Base-by-base conservation (phyloP, 75 land plant species). In the Isoetes taiwanensis region DNA sequence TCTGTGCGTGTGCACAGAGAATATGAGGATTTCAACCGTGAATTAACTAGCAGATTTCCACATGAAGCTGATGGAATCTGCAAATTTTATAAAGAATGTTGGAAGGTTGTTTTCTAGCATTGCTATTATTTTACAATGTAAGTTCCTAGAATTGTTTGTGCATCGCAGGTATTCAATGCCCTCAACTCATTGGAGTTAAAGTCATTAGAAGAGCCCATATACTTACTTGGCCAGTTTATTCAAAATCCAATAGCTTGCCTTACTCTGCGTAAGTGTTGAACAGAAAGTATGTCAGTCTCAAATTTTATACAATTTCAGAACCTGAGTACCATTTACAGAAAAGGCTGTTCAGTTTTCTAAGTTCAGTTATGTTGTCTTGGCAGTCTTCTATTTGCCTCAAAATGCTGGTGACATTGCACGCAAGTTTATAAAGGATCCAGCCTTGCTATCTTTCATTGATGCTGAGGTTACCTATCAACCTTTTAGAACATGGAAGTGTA, bases 381-480 rank as follows among this genome's bases (percentile, higher is more conserved):
- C 83, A 90, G 98, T 95, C 14, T 93, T 75, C 70, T 93, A 84
- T 74, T 43, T 93, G 58, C 95, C 98, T 5, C 98, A 93, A 39
- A 93, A 93, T 81, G 98, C 96, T 46, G 98, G 98, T 26, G 74
- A 72, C 55, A 77, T 93, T 52, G 98, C 98, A 32, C 62, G 98
- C 29, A 93, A 88, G 40, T 84, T 58, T 54, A 93, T 93, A 37
- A 84, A 84, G 55, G 98, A 93, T 63, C 85, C 86, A 4, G 62
- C 73, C 34, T 67, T 93, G 54, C 34, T 93, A 65, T 81, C 83
- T 14, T 93, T 84, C 62, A 87, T 93, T 40, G 98, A 93, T 77
- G 80, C 95, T 41, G 98, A 93, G 90, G 96, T 90, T 38, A 29
- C n/a, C n/a, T n/a, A n/a, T n/a, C n/a, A n/a, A n/a, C n/a, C n/a